Conservation (phyloP, 2,329 filamentous ascomycete species). For the Colletotrichum ledebouriae region DNA sequence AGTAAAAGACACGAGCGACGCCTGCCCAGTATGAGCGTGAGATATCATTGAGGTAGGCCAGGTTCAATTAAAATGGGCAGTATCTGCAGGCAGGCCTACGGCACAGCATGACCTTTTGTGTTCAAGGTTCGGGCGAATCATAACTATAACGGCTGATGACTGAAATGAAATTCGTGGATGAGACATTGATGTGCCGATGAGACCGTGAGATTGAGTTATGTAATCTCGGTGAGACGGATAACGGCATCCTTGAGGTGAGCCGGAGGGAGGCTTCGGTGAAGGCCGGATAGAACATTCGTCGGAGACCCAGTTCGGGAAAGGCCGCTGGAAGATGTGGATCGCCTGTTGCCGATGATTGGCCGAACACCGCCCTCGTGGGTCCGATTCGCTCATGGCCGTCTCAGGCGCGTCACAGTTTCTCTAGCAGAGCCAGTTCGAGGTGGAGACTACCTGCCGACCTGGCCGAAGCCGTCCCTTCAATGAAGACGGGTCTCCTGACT, state of each 20-base stretch:
- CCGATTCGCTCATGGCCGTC: slow-evolving; percentile 35
- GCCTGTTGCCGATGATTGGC: not conserved
- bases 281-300: not conserved
- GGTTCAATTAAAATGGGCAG: not conserved
- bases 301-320: slow-evolving; percentile 32
- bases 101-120: not conserved
- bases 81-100: slow-evolving; percentile 1
- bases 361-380: not conserved
- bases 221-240: not conserved
- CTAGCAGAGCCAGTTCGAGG: slow-evolving; percentile 6
- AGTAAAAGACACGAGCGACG: too few species aligned
- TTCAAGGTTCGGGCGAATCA: not conserved
- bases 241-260: not conserved
- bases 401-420: slow-evolving; percentile 40
- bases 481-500: not conserved
- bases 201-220: not conserved
- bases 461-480: slow-evolving; percentile 22
- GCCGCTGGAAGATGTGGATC: slow-evolving; percentile 23
- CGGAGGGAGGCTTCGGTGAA: slow-evolving; percentile 6
- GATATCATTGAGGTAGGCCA: not conserved
- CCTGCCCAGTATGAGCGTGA: too few species aligned
- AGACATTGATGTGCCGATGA: too few species aligned
- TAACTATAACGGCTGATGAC: too few species aligned
- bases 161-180: too few species aligned
- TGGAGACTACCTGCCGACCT: slow-evolving; percentile 26